Evolutionary conservation across 208 protist species (phyloP).

Genomic region (Crithidia bombi): DNA sequence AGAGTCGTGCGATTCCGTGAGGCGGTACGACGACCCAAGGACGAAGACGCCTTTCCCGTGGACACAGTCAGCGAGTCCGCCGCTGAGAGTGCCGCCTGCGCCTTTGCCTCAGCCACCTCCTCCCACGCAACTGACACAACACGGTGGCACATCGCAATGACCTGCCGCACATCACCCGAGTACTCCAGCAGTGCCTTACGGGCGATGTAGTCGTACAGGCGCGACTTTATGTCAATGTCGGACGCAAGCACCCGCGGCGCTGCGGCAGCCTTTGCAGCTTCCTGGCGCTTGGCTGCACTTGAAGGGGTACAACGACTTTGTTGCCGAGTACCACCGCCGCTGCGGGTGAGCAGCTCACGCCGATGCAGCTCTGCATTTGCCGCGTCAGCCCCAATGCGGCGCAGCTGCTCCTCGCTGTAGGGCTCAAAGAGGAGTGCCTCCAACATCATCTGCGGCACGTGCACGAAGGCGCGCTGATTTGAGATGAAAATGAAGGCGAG

Average conservation of each 20-base stretch:
- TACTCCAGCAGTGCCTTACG: constrained; percentile 65
- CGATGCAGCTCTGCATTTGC: constrained; percentile 35
- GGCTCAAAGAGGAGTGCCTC: constrained; percentile 71
- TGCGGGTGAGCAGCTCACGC: constrained; percentile 16
- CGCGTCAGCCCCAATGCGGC: constrained; percentile 46
- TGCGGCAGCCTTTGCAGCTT: background rate
- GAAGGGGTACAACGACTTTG: background rate
- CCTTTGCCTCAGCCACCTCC: constrained; percentile 31
- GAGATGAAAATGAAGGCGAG: constrained; percentile 83
- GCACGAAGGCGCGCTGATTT: constrained; percentile 77
- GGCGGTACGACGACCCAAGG: background rate
- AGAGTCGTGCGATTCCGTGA: too few species aligned
- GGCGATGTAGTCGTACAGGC: constrained; percentile 67
- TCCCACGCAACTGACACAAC: constrained; percentile 54
- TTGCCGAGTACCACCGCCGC: background rate
- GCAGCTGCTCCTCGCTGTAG: constrained; percentile 57
- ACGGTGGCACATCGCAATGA: constrained; percentile 70
- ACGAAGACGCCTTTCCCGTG: background rate
- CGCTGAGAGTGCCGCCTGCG: background rate
- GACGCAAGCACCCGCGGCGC: background rate
- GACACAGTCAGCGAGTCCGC: background rate
- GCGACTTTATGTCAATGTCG: constrained; percentile 46
- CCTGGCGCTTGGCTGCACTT: background rate
- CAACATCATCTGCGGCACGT: constrained; percentile 69
- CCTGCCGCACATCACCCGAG: constrained; percentile 75